Conservation (phyloP, 2,329 filamentous ascomycete genomes). For the Penicillium psychrosexuale region DNA sequence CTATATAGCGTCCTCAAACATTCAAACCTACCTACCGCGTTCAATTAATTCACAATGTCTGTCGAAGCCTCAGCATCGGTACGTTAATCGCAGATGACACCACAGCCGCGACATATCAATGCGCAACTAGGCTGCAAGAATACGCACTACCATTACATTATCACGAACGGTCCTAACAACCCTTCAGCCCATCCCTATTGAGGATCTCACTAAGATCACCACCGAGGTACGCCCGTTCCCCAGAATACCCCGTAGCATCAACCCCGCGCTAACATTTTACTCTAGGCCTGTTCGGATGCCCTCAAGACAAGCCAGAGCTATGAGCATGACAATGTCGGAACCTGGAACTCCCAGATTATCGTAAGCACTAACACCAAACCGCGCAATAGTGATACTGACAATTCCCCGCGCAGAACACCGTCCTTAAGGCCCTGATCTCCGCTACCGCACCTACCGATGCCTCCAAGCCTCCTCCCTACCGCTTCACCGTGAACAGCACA, state of each 20-base stretch:
- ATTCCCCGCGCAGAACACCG: constrained; percentile 31
- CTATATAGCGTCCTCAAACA: background rate
- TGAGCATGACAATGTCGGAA: constrained; percentile 77
- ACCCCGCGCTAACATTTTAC: constrained; percentile 11
- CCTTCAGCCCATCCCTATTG: constrained; percentile 68
- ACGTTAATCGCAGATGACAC: constrained; percentile 14
- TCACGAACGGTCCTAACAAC: constrained; percentile 6
- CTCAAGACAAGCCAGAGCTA: constrained; percentile 74
- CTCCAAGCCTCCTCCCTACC: constrained; percentile 62
- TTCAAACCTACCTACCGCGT: background rate
- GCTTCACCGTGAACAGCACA: constrained; percentile 96
- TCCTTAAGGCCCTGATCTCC: constrained; percentile 42
- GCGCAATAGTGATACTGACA: background rate
- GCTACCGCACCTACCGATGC: constrained; percentile 40
- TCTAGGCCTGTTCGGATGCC: constrained; percentile 76
- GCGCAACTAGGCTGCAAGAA: constrained; percentile 3
- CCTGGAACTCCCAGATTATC: constrained; percentile 92
- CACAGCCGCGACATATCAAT: constrained; percentile 1
- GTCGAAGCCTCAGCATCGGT: constrained; percentile 31
- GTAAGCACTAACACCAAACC: constrained; percentile 51
- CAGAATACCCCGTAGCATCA: background rate
- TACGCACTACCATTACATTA: background rate
- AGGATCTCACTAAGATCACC: constrained; percentile 79
- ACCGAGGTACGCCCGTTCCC: constrained; percentile 61
- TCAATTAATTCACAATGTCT: constrained; percentile 28